A percentile compares a stretch with the other conserved stretches of the same genome.
Conservation (phyloP, 306 rosid species). For the Prunus salicina region DNA sequence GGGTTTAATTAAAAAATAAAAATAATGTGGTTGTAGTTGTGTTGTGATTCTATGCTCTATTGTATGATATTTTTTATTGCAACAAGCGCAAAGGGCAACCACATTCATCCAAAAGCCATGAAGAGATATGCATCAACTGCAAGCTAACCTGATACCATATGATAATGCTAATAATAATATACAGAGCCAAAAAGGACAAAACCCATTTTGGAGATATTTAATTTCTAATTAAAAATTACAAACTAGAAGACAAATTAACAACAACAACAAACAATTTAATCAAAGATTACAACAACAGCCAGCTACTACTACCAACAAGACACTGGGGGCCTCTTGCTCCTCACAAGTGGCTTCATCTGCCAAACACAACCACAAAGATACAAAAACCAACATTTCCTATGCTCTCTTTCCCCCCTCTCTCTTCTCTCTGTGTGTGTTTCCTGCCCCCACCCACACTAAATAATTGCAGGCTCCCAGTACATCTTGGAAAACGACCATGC, state of each 20-base stretch:
- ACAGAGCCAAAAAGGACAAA: neutral
- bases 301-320: neutral
- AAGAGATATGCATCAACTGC: too few relatives aligned
- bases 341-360: neutral
- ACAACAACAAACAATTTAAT: neutral
- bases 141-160: neutral
- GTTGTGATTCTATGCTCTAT: too few relatives aligned
- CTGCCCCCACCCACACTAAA: too few relatives aligned
- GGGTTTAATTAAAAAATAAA: too few relatives aligned
- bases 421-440: neutral
- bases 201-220: neutral
- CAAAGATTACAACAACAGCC: neutral
- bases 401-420: too few relatives aligned
- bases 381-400: too few relatives aligned
- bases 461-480: too few relatives aligned
- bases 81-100: too few relatives aligned
- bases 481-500: too few relatives aligned
- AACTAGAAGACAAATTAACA: neutral
- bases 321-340: neutral
- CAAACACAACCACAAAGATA: neutral
- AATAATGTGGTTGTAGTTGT: too few relatives aligned
- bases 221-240: neutral
- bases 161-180: neutral
- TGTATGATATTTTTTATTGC: too few relatives aligned
- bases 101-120: too few relatives aligned